Evolutionary conservation across 2,329 filamentous ascomycete species (phyloP).

Genomic region (Cladosporium sp.): DNA sequence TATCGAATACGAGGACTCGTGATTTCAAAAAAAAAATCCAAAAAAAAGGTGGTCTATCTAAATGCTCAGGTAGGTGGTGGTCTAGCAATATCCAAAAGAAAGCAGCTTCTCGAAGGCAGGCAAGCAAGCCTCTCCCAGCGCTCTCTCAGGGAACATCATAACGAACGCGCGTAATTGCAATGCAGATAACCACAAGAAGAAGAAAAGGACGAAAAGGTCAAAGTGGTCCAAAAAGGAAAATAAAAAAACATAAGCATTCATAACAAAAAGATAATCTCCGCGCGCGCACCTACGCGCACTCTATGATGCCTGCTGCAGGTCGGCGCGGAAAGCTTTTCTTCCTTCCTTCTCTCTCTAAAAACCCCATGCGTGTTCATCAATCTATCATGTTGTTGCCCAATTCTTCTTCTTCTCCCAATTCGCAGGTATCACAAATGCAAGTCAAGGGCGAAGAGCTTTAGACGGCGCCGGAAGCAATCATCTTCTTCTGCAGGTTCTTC

Average conservation of each 20-base stretch:
- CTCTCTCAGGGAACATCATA: not conserved
- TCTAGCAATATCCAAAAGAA: not conserved
- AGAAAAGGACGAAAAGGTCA: not conserved
- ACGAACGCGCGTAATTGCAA: not conserved
- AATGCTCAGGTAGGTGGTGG: not conserved
- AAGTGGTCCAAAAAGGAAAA: not conserved
- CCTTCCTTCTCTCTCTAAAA: not conserved
- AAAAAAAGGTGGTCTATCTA: not conserved
- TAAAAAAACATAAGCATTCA: slow-evolving; percentile 5
- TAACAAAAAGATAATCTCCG: slow-evolving; percentile 1
- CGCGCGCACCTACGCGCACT: not conserved
- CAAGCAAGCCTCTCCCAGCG: not conserved
- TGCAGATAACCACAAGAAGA: not conserved
- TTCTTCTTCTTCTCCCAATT: not conserved
- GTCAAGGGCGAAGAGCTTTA: slow-evolving; percentile 18
- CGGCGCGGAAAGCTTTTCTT: not conserved
- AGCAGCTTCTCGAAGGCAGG: no score
- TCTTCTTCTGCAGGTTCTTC: slow-evolving; percentile 98
- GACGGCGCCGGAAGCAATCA: slow-evolving; percentile 83
- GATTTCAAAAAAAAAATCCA: not conserved
- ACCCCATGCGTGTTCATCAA: not conserved
- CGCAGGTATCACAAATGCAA: not conserved
- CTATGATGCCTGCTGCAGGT: not conserved
- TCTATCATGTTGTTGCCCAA: slow-evolving; percentile 4
- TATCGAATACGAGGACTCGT: not conserved